Percentiles rank a stretch among this genome's conserved stretches.
Conservation (phyloP, 805 yeast species). For the Candida awuae region DNA sequence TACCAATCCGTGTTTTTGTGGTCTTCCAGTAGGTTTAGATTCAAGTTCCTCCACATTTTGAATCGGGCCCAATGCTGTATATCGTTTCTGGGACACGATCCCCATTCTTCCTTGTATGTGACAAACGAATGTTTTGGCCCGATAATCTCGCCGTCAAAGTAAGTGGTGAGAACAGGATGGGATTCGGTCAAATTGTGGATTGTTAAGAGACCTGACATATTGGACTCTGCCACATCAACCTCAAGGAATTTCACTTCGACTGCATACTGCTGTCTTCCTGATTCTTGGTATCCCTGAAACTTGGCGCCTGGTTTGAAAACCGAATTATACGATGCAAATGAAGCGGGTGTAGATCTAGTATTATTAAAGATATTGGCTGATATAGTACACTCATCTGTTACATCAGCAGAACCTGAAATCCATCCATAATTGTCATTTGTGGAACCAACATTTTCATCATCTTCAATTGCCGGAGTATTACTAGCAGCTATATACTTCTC, state of each 20-base stretch:
- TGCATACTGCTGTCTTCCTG: constrained; percentile 56
- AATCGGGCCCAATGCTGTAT: constrained; percentile 58
- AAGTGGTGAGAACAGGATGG: constrained; percentile 59
- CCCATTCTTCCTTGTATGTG: constrained; percentile 52
- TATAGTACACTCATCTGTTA: no score
- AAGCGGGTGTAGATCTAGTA: no score
- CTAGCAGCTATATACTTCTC: no score
- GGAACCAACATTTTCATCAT: no score
- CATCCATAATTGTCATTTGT: no score
- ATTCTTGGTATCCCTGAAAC: constrained; percentile 63
- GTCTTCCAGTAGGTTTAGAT: constrained; percentile 27
- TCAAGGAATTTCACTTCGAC: constrained; percentile 62
- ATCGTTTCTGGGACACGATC: constrained; percentile 41
- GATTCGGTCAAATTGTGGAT: constrained; percentile 58
- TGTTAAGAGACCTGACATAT: constrained; percentile 51
- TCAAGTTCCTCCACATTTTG: constrained; percentile 29
- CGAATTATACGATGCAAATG: constrained; percentile 26
- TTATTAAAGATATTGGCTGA: no score
- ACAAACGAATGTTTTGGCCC: constrained; percentile 51
- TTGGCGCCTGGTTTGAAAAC: constrained; percentile 54
- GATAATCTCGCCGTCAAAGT: constrained; percentile 64
- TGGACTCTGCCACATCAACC: constrained; percentile 52
- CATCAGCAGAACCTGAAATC: no score
- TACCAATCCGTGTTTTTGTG: constrained; percentile 21
- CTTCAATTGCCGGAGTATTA: no score